A percentile compares a stretch with the other conserved stretches of the same genome.
Conservation (phyloP, 1,284 basidiomycete species). For the Vanrija sp. region DNA sequence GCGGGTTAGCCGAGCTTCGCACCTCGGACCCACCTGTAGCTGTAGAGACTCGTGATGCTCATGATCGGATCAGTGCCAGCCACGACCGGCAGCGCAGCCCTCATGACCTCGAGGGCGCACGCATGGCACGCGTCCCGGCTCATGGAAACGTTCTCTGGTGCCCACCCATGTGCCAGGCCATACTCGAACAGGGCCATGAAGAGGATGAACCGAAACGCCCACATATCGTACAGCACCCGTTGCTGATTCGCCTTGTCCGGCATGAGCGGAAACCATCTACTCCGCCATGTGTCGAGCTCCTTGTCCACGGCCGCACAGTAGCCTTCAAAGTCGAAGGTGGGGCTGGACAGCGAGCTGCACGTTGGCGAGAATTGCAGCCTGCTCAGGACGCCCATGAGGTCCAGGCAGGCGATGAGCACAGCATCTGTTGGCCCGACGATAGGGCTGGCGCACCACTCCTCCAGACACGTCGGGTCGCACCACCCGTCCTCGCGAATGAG, state of each 20-base stretch:
- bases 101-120: background rate
- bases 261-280: background rate
- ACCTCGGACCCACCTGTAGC: background rate
- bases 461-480: background rate
- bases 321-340: background rate
- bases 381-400: background rate
- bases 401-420: background rate
- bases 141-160: background rate
- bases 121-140: background rate
- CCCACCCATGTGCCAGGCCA: background rate
- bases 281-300: conserved; percentile 6
- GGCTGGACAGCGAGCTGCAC: background rate
- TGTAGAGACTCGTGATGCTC: background rate
- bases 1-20: background rate
- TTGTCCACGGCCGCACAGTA: conserved; percentile 7
- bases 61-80: background rate
- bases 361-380: background rate
- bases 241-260: conserved; percentile 3
- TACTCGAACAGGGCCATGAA: conserved; percentile 18
- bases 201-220: conserved; percentile 15
- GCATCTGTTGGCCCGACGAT: background rate
- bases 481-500: conserved; percentile 8
- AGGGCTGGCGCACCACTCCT: background rate
- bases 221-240: conserved; percentile 10
- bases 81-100: background rate